These are phyloP conservation scores for Peniophora sp. DNA, from an alignment of 1,284 basidiomycete genomes.

Conservation along the genomic window DNA sequence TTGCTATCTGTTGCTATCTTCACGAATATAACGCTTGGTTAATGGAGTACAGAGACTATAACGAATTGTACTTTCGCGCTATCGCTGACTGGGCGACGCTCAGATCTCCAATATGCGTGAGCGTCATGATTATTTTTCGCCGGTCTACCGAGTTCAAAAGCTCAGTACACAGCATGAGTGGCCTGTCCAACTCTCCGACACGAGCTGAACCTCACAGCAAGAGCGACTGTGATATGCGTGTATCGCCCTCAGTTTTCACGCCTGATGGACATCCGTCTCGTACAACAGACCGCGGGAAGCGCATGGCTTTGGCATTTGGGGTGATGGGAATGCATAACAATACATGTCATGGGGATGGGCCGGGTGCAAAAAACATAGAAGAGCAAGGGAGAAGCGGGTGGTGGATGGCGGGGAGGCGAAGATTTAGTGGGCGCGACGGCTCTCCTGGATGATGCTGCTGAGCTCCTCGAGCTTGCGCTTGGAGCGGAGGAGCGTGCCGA, in stretches of 20 bases:
- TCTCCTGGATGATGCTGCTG: constrained; percentile 84
- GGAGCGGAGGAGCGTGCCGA: constrained; percentile 92
- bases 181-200: too few species aligned
- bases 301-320: constrained; percentile 9
- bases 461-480: constrained; percentile 98
- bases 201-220: too few species aligned
- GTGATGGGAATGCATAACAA: constrained; percentile 5
- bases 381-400: background rate
- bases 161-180: too few species aligned
- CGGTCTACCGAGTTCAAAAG: too few species aligned
- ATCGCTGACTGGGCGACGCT: too few species aligned
- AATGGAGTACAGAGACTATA: too few species aligned
- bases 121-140: background rate
- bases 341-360: constrained; percentile 10
- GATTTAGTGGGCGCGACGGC: constrained; percentile 67
- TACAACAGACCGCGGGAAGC: background rate
- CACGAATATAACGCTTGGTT: too few species aligned
- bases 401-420: background rate
- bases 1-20: background rate
- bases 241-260: too few species aligned
- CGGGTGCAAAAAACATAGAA: constrained; percentile 1
- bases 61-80: too few species aligned
- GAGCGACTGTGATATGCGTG: too few species aligned
- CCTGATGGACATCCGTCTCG: too few species aligned
- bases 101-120: background rate